Conservation (phyloP, 495 filamentous ascomycete species). For the Aspergillus haitiensis region DNA sequence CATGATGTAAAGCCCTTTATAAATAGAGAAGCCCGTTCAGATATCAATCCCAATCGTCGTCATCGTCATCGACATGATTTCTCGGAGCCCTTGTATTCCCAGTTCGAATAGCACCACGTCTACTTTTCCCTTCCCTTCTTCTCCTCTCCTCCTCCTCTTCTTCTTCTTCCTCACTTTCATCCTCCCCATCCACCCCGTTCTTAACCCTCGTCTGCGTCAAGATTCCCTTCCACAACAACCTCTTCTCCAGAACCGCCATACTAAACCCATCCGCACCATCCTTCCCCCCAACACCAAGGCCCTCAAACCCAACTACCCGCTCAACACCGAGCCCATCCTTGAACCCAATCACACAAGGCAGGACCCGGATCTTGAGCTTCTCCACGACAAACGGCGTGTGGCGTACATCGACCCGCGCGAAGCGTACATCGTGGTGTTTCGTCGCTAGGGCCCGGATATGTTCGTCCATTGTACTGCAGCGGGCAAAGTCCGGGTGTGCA, state of each 20-base stretch:
- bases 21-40: not conserved
- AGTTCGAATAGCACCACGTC: constrained; percentile 53
- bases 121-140: constrained; percentile 30
- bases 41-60: constrained; percentile 67
- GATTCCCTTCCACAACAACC: constrained; percentile 60
- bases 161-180: constrained; percentile 31
- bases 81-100: constrained; percentile 25
- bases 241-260: constrained; percentile 61
- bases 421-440: constrained; percentile 66
- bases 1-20: too few species aligned
- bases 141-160: constrained; percentile 30
- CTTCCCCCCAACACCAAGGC: constrained; percentile 56
- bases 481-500: constrained; percentile 69
- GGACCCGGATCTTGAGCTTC: constrained; percentile 65
- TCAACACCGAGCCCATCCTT: constrained; percentile 66
- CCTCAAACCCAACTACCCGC: constrained; percentile 74
- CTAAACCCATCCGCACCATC: constrained; percentile 61
- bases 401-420: constrained; percentile 68
- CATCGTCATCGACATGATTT: constrained; percentile 47
- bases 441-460: constrained; percentile 61
- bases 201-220: constrained; percentile 55
- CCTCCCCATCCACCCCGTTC: constrained; percentile 40
- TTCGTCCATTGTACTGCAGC: constrained; percentile 69
- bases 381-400: constrained; percentile 72
- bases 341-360: constrained; percentile 77